Evolutionary conservation across 257 asterid genomes (phyloP), one percentile per base, ranked within the genome.

Genomic region (Haberlea rhodopensis): DNA sequence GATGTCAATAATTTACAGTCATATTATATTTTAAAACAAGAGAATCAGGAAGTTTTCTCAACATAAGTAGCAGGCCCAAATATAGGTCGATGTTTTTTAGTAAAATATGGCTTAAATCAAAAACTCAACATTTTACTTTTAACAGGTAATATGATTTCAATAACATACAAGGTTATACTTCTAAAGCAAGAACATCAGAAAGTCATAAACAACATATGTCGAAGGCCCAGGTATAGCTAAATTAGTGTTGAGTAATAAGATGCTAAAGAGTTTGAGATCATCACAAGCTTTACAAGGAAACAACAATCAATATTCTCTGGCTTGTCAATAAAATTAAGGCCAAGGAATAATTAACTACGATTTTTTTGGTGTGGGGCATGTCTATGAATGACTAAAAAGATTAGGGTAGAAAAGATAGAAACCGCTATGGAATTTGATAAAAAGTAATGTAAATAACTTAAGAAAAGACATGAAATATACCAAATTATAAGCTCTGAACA

Each of bases 71-170:
- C 37, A 29, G 10, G 37, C 37, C 37, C 37, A 29, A 7, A 29
- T 29, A 29, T 29, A 5, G 37, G 37, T 29, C 37, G 7, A 29
- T 29, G 2, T 7, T 29, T 29, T 29, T 29, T 7, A 13, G 2
- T 18, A 55, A 37, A 25, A 29, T 63, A 62, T 55, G 29, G 22
- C 60, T 10, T 29, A 29, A 48, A 49, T 3, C 28, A 69, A 53
- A 27, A 52, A 24, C 34, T 18, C 34, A 10, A 29, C 7, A 6
- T 63, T 60, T 32, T 7, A 2, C 34, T 62, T 62, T 37, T 21
- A 54, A 56, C 65, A 62, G 56, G 48, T 31, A 10, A 20, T 8
- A 28, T 48, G 43, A 24, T 23, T 25, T 40, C 15, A 70, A 65
- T 55, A 58, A 49, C 10, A n/a, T 32, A 15, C 10, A 4, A 10